Base-by-base conservation (phyloP, 2,329 filamentous ascomycete species). In the Elsinoe ampelina region DNA sequence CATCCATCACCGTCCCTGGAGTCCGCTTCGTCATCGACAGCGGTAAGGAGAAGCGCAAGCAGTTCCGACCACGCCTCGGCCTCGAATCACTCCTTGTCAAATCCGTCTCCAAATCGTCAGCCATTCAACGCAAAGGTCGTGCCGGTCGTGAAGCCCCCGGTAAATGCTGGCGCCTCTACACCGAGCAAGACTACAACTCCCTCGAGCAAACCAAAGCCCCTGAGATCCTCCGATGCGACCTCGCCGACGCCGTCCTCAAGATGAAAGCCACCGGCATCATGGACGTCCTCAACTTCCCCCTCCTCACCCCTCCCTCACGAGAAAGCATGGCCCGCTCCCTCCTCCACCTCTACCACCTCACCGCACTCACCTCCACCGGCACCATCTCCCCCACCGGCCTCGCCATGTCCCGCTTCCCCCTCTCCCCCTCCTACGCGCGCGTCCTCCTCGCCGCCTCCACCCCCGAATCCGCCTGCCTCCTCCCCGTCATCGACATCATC, bases 21-120 rank as follows among this genome's bases (percentile, higher is more conserved):
- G 90, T 98, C 5, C 83, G 89, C 3, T 93, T 87, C 63, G 92
- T 98, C 8, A 80, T 98, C 17, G 93, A 98, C 67, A 87, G 87
- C 57, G 93, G 93, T 45, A 96, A 96, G 66, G 88, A 87, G 7
- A 98, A 98, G 68, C 81, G 95, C 61, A 96, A 96, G 72, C 87
- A 95, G 62, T 98, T 90, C 68, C 85, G 91, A 12, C 82, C 86
- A 13, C 80, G 85, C 0, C 78, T 97, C 0, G 91, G 90, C 4
- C 84, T 98, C 66, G 92, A 97, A 64, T 95, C 92, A 0, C 79
- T 98, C 1, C 78, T 97, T 0, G 85, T 89, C 2, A 95, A 95
- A 61, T 85, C 90, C 0, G 93, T 98, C 32, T 96, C 91, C 0
- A 89, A 89, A 65, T 95, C 92, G 0, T 95, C 93, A 0, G 92